Evolutionary conservation across 129 eudicot species (phyloP).

Genomic region (Sambucus nigra): DNA sequence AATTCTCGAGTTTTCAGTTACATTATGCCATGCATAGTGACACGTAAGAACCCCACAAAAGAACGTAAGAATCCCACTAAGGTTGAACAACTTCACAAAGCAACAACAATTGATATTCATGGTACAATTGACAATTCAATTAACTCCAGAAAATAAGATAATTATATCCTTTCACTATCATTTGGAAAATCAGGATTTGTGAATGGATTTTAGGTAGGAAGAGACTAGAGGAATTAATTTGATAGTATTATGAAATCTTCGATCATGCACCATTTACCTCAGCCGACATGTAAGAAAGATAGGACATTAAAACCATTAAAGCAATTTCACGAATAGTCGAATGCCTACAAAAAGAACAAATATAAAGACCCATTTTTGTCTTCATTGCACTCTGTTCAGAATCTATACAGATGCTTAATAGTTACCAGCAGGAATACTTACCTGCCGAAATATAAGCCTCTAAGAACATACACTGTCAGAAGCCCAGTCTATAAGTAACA

Average conservation of each 20-base stretch:
- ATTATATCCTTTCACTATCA: too few relatives aligned
- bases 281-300: constrained; percentile 89
- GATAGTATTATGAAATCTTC: background rate
- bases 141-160: too few relatives aligned
- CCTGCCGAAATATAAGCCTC: constrained; percentile 88
- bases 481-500: constrained; percentile 66
- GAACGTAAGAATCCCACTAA: constrained; percentile 88
- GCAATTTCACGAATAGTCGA: constrained; percentile 89
- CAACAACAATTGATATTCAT: background rate
- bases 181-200: background rate
- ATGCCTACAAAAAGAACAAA: constrained; percentile 43
- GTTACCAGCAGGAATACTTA: constrained; percentile 12
- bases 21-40: constrained; percentile 96
- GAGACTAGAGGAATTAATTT: background rate
- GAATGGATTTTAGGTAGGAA: background rate
- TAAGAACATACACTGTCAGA: constrained; percentile 59
- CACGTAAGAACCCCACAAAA: constrained; percentile 90
- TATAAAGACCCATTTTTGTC: background rate
- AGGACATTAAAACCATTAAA: constrained; percentile 75
- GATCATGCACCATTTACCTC: constrained; percentile 52
- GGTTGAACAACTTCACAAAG: constrained; percentile 49
- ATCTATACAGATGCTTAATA: too few relatives aligned
- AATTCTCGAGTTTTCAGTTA: constrained; percentile 72
- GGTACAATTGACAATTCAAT: background rate
- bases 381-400: background rate